Evolutionary conservation across 257 asterid species (phyloP), one percentile per base, ranked within the genome.

Genomic region (Solanum appendiculatum): DNA sequence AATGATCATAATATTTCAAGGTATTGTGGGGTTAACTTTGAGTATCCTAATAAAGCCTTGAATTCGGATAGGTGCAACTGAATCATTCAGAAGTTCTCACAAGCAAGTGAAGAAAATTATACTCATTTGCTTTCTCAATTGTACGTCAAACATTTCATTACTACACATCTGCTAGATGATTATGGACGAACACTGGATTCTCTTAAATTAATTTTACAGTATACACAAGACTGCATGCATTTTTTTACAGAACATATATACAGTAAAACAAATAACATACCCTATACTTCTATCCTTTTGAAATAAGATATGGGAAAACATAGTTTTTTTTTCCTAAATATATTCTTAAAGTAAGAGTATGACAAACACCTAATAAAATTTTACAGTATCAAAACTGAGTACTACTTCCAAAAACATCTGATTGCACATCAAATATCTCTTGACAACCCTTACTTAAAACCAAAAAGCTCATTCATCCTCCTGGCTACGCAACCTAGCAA

Each of bases 401-500:
- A 77, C 31, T 29, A 27, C 18, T 25, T 25, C 13, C 84, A 40
- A 4, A 40, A 75, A 23, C 58, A 5, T 77, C 34, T 75, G 15
- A 40, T 75, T n/a, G 58, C 58, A 44, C 84, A 40, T 39, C 83
- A 78, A 44, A 8, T 16, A 44, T 46, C 27, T 29, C 66, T 29
- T 46, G 27, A 46, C 68, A 18, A 29, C 5, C 14, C 39, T 8
- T 21, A 20, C 36, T 25, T 46, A 11, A n/a, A 81, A 16, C 29
- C 20, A 29, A 20, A 31, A 29, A 29, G 83, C 91, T 92, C 88
- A 94, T 92, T 95, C 98, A 60, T 94, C 95, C 82, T 94, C 98
- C 87, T 93, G 98, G 91, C 95, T 91, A 73, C 91, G 93, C 89
- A 93, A 82, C 86, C 95, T 89, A 80, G 98, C 98, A 88, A 95